Base-by-base conservation (phyloP, 2,329 filamentous ascomycete species). In the Fusarium robinianum region DNA sequence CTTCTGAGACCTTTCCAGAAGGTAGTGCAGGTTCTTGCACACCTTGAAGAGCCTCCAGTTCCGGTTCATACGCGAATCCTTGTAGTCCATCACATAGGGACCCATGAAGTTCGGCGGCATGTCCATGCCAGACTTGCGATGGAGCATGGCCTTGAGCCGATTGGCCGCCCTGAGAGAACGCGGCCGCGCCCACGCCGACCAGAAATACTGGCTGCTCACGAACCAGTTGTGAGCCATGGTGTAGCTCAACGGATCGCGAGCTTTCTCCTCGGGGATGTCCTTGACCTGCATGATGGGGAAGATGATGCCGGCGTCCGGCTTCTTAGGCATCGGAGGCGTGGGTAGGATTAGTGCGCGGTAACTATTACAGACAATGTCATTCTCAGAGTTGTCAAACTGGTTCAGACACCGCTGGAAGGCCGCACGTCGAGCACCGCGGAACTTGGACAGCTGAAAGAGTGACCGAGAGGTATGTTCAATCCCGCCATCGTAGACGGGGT, bases 361-460 rank as follows among this genome's bases (percentile, higher is more conserved):
- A 3, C 65, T 61, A 3, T 63, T 68, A 43, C 66, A 64, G 25
- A 67, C 58, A 6, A 58, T 51, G 27, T 55, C 57, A 41, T 73
- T 74, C 58, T 73, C 72, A 5, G 41, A 24, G 41, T 58, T 69
- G 19, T 63, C 59, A 32, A 75, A 67, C 9, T 63, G 48, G 26
- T 67, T 67, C 21, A 78, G 63, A 12, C 64, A 66, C 19, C 68
- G 66, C 51, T 77, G 73, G 15, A 78, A 59, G 12, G 68, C 74
- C 6, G 73, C 75, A 30, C 76, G 70, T 27, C 69, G 66, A 40
- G 65, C 66, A 2, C 74, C 75, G 8, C 72, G 71, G 37, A 71
- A 67, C 3, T 36, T 40, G 2, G 68, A 65, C 50, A 67, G 72
- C 12, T 51, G 36, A 9, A 51, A 26, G 19, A 63, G 52, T 2